Conservation (phyloP, 306 rosid species). For the Cucurbita argyrosperma region DNA sequence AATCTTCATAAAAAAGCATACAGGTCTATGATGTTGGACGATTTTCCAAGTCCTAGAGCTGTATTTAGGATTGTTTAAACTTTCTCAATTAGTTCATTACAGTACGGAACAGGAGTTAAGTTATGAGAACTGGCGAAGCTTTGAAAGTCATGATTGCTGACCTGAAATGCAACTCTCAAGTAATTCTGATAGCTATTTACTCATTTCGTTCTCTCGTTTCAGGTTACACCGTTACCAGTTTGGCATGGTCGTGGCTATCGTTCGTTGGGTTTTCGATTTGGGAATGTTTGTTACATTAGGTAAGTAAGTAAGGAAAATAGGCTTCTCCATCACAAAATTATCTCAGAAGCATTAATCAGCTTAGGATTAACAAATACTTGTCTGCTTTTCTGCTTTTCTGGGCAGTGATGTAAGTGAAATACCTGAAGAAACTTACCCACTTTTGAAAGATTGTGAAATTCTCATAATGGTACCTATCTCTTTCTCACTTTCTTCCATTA, state of each 20-base stretch:
- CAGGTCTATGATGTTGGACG: background rate
- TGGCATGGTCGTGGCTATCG: conserved; percentile 88
- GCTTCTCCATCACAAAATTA: conserved; percentile 14
- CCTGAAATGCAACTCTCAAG: background rate
- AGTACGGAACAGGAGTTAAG: background rate
- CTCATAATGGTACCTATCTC: conserved; percentile 53
- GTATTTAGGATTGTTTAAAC: background rate
- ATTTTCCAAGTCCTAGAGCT: background rate
- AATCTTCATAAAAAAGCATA: background rate
- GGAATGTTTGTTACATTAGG: conserved; percentile 89
- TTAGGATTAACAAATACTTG: conserved; percentile 8
- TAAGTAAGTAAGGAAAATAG: conserved; percentile 45
- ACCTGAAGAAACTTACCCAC: conserved; percentile 90
- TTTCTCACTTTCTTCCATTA: background rate
- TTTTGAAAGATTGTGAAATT: conserved; percentile 58
- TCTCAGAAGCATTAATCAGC: background rate
- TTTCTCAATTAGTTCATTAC: background rate
- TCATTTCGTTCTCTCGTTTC: conserved; percentile 10
- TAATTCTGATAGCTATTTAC: background rate
- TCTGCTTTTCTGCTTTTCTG: background rate
- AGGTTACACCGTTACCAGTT: conserved; percentile 85
- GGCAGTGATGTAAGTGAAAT: conserved; percentile 82
- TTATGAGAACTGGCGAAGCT: background rate
- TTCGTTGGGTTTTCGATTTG: conserved; percentile 85
- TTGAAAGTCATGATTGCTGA: background rate